Evolutionary conservation across 164 flowering plant species (phyloP).

Genomic region (Aristolochia californica): DNA sequence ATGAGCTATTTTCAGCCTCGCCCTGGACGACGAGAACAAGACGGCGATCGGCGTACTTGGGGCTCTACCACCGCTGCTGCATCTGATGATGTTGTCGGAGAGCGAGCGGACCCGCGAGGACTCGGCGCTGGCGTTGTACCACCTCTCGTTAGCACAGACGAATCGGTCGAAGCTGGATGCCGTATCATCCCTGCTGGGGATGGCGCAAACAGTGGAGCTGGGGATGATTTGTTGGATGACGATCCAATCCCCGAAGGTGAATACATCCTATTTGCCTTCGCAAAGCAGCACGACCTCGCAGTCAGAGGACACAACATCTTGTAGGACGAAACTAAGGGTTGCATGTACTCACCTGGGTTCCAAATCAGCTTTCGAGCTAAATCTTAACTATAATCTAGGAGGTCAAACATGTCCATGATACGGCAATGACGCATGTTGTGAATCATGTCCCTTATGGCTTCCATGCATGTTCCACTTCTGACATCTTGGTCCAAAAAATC

Average conservation of each 20-base stretch:
- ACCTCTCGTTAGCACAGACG: slow-evolving; percentile 53
- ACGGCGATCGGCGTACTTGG: slow-evolving; percentile 92
- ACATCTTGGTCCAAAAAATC: slow-evolving; percentile 69
- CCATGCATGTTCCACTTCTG: slow-evolving; percentile 39
- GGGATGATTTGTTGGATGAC: too few species aligned
- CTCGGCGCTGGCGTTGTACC: slow-evolving; percentile 80
- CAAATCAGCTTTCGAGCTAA: slow-evolving; percentile 64
- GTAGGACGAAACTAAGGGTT: too few species aligned
- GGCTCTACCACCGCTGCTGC: slow-evolving; percentile 66
- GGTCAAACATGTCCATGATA: slow-evolving; percentile 66
- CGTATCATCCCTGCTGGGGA: slow-evolving; percentile 33
- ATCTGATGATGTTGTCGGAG: slow-evolving; percentile 54
- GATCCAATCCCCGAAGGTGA: too few species aligned
- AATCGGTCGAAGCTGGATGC: slow-evolving; percentile 69
- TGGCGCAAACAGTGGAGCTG: slow-evolving; percentile 25
- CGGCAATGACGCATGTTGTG: slow-evolving; percentile 51
- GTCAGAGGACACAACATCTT: too few species aligned
- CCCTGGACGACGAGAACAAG: slow-evolving; percentile 77
- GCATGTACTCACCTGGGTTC: slow-evolving; percentile 75
- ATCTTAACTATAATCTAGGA: slow-evolving; percentile 43
- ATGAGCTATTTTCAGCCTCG: slow-evolving; percentile 81
- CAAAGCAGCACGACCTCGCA: too few species aligned
- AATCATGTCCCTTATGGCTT: slow-evolving; percentile 56
- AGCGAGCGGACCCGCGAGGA: slow-evolving; percentile 66
- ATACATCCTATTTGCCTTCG: too few species aligned